Evolutionary conservation across 2,329 filamentous ascomycete species (phyloP).

Genomic region (Colletotrichum echinochloae): DNA sequence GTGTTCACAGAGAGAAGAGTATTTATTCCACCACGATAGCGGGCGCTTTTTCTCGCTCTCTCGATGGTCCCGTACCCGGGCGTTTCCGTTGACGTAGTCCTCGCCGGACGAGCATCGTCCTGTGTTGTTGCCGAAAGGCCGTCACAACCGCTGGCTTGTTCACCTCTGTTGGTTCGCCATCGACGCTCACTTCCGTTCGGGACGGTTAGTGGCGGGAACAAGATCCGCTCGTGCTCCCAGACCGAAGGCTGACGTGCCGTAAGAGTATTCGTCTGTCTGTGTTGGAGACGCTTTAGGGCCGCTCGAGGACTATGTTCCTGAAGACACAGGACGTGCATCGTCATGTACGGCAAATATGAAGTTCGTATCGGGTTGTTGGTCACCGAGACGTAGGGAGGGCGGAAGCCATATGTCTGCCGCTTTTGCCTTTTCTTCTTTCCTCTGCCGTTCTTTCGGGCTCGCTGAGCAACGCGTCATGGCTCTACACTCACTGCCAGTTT

Average conservation of each 20-base stretch:
- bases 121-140: background rate
- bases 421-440: background rate
- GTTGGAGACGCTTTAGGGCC: too few relatives aligned
- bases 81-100: background rate
- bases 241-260: background rate
- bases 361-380: background rate
- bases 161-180: background rate
- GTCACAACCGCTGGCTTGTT: background rate
- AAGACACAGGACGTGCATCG: too few relatives aligned
- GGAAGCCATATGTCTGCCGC: background rate
- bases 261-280: too few relatives aligned
- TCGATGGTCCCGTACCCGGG: background rate
- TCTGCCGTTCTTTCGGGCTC: too few relatives aligned
- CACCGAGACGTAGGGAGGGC: background rate
- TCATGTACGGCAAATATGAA: background rate
- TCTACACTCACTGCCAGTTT: too few relatives aligned
- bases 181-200: background rate
- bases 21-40: background rate
- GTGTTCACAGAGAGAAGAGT: background rate
- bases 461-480: too few relatives aligned
- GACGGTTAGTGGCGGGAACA: background rate
- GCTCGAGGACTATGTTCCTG: too few relatives aligned
- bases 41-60: background rate
- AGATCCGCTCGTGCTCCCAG: too few relatives aligned
- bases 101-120: background rate